Base-by-base conservation (phyloP, 2,329 filamentous ascomycete species). In the Leptosphaerulina australis region DNA sequence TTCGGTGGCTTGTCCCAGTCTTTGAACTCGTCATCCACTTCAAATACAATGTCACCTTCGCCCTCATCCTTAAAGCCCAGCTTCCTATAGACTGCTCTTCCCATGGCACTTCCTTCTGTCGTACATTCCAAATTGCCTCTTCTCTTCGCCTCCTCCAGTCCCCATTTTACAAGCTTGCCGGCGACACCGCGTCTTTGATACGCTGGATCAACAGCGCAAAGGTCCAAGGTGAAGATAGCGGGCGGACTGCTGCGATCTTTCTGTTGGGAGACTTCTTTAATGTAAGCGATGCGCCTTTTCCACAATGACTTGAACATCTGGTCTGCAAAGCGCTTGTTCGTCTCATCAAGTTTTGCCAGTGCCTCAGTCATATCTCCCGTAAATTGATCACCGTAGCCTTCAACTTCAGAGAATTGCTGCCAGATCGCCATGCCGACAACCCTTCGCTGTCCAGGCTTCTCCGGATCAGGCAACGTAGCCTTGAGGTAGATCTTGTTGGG, bases 361-460 rank as follows among this genome's bases (percentile, higher is more conserved):
- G 31, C 38, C 1, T 70, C 75, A 18, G 50, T 54, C 17, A 63
- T 35, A 24, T 61, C 55, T 11, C 50, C 50, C 3, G 57, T 58
- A 6, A 66, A 68, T 10, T 62, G 53, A 20, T 79, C 76, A 10
- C 82, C 82, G 38, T 75, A 62, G 10, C 81, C 81, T 2, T 74
- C 69, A 0, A 83, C 74, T 5, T 72, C 65, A 0, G 82, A 83
- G 0, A 72, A 64, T 55, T 85, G 82, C 7, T 72, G 59, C 83
- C 83, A 85, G 46, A 83, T 78, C 2, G 82, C 81, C 21, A 81
- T 51, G 12, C 82, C 83, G 8, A 72, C 82, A n/a, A 83, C 71
- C 28, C 50, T 55, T 4, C 58, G 57, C 37, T 68, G 47, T 33
- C 44, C 56, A 7, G 56, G 43, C 2, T 60, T 59, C 0, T 71